Conservation (phyloP, 108 stramenopile species). For the Cyclostephanos invisitatus region DNA sequence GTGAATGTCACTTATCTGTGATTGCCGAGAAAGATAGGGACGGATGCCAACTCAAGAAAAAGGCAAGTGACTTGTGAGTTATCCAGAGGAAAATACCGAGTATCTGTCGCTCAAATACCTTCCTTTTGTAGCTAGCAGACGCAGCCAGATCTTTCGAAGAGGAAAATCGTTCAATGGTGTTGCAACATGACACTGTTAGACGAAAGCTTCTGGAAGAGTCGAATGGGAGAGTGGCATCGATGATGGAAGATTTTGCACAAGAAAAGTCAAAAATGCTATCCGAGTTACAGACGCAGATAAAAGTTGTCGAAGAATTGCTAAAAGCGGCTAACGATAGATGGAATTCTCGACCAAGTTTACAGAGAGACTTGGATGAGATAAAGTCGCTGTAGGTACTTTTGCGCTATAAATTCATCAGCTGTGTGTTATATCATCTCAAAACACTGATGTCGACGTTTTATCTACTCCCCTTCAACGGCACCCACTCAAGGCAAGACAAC, state of each 20-base stretch:
- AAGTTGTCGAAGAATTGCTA: constrained; percentile 5
- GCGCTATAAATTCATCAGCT: neutral
- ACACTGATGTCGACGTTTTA: neutral
- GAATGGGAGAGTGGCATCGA: constrained; percentile 19
- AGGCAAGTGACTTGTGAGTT: neutral
- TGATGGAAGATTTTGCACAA: constrained; percentile 23
- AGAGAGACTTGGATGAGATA: constrained; percentile 21
- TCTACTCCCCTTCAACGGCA: neutral
- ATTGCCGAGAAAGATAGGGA: constrained; percentile 21
- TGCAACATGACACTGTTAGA: constrained; percentile 26
- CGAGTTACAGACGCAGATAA: constrained; percentile 12
- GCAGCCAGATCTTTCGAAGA: constrained; percentile 6
- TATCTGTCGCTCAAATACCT: neutral
- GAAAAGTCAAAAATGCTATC: constrained; percentile 18
- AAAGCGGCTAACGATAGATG: constrained; percentile 22
- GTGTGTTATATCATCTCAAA: neutral
- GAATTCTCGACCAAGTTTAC: constrained; percentile 16
- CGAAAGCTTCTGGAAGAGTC: constrained; percentile 18
- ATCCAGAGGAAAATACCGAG: neutral
- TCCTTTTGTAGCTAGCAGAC: neutral
- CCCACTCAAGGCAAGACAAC: constrained; percentile 31
- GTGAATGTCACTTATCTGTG: constrained; percentile 10
- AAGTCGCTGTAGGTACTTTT: constrained; percentile 33
- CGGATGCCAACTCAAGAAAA: constrained; percentile 1
- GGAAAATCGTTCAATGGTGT: constrained; percentile 15